A percentile compares a stretch with the other conserved stretches of the same genome.
Evolutionary conservation across 2,329 filamentous ascomycete species (phyloP).

Genomic region (Colletotrichum godetiae): DNA sequence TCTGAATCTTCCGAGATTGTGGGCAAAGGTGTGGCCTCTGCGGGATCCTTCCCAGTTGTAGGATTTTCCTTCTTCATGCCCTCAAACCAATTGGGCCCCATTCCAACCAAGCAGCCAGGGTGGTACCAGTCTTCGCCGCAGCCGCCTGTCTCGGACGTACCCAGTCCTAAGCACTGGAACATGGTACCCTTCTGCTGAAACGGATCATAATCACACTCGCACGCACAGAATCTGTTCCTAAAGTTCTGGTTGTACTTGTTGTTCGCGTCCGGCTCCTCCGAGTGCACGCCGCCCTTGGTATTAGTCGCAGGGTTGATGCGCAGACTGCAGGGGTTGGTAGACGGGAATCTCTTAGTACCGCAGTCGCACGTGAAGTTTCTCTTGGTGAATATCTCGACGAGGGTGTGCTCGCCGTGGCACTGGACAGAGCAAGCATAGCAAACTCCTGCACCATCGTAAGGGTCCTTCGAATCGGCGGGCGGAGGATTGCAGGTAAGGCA

Average conservation of each 20-base stretch:
- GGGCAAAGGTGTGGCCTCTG: constrained; percentile 48
- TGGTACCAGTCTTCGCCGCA: constrained; percentile 99
- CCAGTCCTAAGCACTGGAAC: constrained; percentile 95
- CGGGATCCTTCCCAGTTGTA: constrained; percentile 9
- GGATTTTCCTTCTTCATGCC: constrained; percentile 55
- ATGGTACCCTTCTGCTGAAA: constrained; percentile 94
- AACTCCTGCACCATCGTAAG: constrained; percentile 81
- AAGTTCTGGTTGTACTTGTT: constrained; percentile 99
- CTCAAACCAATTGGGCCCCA: constrained; percentile 79
- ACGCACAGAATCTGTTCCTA: constrained; percentile 90
- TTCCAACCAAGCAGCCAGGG: constrained; percentile 87
- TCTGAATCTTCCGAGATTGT: constrained; percentile 64
- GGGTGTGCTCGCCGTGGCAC: constrained; percentile 93
- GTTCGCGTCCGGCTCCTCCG: constrained; percentile 75
- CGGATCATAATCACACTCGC: constrained; percentile 87
- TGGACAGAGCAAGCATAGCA: constrained; percentile 98
- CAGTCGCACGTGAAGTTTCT: constrained; percentile 97
- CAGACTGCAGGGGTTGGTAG: constrained; percentile 78
- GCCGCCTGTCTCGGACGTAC: constrained; percentile 81
- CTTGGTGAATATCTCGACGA: constrained; percentile 97
- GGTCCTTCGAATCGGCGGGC: constrained; percentile 69
- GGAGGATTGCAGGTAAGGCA: constrained; percentile 94
- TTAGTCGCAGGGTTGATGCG: constrained; percentile 80
- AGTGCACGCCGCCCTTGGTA: constrained; percentile 80
- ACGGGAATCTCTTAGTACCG: constrained; percentile 83